Evolutionary conservation across 768 basidiomycete species (phyloP).

Genomic region (Harrya chromipes): DNA sequence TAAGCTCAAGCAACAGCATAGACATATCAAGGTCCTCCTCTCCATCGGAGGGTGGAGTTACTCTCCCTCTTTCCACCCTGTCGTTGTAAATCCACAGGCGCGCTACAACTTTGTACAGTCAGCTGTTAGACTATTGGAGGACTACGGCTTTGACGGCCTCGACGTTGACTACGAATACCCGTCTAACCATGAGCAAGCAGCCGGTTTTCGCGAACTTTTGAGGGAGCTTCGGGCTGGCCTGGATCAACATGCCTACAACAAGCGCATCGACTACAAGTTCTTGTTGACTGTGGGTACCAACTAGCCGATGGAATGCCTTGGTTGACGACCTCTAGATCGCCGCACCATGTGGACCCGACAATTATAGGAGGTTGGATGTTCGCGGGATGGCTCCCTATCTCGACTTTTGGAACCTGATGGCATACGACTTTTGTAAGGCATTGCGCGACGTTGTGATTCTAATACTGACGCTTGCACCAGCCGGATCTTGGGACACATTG

Average conservation of each 20-base stretch:
- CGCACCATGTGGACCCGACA: slow-evolving; percentile 86
- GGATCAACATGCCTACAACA: slow-evolving; percentile 68
- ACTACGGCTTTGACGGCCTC: slow-evolving; percentile 90
- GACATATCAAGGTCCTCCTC: slow-evolving; percentile 76
- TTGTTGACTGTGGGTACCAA: slow-evolving; percentile 61
- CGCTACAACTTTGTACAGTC: slow-evolving; percentile 79
- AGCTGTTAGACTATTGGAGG: slow-evolving; percentile 76
- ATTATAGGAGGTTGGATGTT: slow-evolving; percentile 77
- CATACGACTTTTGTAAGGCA: slow-evolving; percentile 73
- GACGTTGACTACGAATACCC: slow-evolving; percentile 97
- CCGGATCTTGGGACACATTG: slow-evolving; percentile 71
- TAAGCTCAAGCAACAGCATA: slow-evolving; percentile 80
- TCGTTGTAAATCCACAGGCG: slow-evolving; percentile 61
- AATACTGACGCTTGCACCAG: slow-evolving; percentile 34
- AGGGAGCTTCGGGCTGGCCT: slow-evolving; percentile 70
- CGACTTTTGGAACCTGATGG: slow-evolving; percentile 98
- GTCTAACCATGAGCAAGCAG: slow-evolving; percentile 68
- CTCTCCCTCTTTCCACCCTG: slow-evolving; percentile 80
- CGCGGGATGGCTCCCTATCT: slow-evolving; percentile 84
- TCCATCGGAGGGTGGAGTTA: slow-evolving; percentile 98
- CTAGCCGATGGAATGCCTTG: neutral
- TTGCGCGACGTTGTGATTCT: slow-evolving; percentile 7
- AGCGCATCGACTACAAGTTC: slow-evolving; percentile 60
- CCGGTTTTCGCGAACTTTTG: slow-evolving; percentile 81
- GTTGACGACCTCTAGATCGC: slow-evolving; percentile 56